These are phyloP conservation scores for Irpex sp. DNA, from an alignment of 1,284 basidiomycete genomes.

Conservation along the genomic window DNA sequence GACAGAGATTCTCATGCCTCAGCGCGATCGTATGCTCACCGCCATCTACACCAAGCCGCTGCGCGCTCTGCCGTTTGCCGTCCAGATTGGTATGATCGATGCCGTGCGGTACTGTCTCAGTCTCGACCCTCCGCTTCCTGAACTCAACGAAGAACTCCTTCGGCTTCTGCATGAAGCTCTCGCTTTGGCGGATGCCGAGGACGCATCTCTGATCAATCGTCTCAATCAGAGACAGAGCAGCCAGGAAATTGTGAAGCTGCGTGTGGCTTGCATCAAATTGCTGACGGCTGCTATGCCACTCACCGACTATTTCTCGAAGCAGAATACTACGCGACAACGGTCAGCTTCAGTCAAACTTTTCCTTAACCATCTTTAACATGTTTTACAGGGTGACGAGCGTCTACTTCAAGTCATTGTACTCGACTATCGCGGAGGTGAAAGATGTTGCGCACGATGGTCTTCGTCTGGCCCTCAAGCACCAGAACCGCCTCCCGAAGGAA, in stretches of 20 bases:
- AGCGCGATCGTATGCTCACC: constrained; percentile 84
- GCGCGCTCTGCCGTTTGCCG: constrained; percentile 92
- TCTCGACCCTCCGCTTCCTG: constrained; percentile 81
- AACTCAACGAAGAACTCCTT: constrained; percentile 89
- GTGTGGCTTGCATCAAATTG: constrained; percentile 94
- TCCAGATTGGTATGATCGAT: constrained; percentile 98
- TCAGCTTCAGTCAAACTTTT: constrained; percentile 29
- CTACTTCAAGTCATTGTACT: constrained; percentile 99
- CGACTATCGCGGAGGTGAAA: constrained; percentile 89
- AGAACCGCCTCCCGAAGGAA: constrained; percentile 93
- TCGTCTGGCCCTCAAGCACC: constrained; percentile 85
- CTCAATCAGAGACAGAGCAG: constrained; percentile 76
- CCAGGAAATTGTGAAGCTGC: constrained; percentile 84
- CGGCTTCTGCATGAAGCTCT: constrained; percentile 93
- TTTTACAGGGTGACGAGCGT: constrained; percentile 79
- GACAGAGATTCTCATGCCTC: constrained; percentile 79
- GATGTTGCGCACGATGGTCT: constrained; percentile 95
- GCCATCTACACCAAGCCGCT: constrained; percentile 96
- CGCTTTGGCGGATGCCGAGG: constrained; percentile 95
- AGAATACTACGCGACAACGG: constrained; percentile 84
- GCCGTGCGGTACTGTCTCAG: constrained; percentile 92
- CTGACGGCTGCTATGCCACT: constrained; percentile 94
- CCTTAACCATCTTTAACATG: constrained; percentile 10
- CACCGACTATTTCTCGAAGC: constrained; percentile 87
- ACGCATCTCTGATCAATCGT: constrained; percentile 77